Conservation (phyloP, 805 yeast genomes). For the Saccharomyces jurei region DNA sequence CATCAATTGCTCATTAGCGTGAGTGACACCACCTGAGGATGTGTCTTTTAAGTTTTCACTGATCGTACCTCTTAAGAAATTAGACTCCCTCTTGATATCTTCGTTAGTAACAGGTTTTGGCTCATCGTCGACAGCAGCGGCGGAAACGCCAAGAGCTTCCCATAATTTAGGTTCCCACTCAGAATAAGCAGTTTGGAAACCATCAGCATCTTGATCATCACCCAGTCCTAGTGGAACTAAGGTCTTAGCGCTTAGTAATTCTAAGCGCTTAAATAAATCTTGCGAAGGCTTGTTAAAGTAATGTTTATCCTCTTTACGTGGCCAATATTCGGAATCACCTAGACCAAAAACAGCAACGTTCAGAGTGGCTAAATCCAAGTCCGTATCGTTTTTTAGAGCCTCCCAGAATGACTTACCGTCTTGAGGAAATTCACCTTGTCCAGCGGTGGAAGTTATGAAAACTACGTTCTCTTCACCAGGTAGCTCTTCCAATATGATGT, state of each 20-base stretch:
- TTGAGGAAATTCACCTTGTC: slow-evolving; percentile 90
- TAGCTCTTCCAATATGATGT: slow-evolving; percentile 64
- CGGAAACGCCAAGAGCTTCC: slow-evolving; percentile 83
- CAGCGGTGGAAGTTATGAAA: slow-evolving; percentile 81
- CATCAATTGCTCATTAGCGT: slow-evolving; percentile 87
- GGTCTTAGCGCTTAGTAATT: slow-evolving; percentile 63
- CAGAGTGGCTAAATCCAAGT: slow-evolving; percentile 59
- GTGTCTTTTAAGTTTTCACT: slow-evolving; percentile 75
- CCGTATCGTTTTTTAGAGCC: slow-evolving; percentile 52
- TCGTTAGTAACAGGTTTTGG: slow-evolving; percentile 92
- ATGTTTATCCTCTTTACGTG: slow-evolving; percentile 89
- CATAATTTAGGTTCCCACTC: slow-evolving; percentile 80
- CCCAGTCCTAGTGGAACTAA: slow-evolving; percentile 78
- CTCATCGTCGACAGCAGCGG: slow-evolving; percentile 73
- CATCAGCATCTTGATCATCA: slow-evolving; percentile 97
- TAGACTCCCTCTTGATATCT: slow-evolving; percentile 83
- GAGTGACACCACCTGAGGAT: slow-evolving; percentile 84
- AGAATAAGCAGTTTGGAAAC: slow-evolving; percentile 83
- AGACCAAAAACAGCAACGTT: slow-evolving; percentile 75
- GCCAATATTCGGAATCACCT: slow-evolving; percentile 96
- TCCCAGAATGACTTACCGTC: slow-evolving; percentile 74
- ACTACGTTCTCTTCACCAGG: slow-evolving; percentile 55
- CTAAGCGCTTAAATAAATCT: slow-evolving; percentile 60
- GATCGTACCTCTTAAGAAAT: slow-evolving; percentile 88
- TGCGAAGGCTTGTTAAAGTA: slow-evolving; percentile 87